Evolutionary conservation across 768 basidiomycete genomes (phyloP).

Genomic region (Porpolomopsis calyptriformis): DNA sequence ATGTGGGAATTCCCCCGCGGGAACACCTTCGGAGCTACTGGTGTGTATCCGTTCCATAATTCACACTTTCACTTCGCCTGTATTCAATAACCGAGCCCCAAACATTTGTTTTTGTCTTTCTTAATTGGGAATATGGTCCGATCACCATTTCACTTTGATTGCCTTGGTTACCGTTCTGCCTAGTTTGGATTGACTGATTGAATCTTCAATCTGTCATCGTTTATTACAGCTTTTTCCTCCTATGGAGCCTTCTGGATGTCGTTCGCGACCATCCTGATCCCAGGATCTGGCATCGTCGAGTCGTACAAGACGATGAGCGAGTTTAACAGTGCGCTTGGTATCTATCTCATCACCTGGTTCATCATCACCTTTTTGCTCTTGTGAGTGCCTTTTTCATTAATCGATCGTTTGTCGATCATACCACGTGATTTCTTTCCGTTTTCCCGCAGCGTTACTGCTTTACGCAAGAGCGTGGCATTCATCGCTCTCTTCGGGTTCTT

Average conservation of each 20-base stretch:
- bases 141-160: no score
- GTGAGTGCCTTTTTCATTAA: conserved; percentile 27
- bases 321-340: conserved; percentile 48
- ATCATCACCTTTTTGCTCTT: conserved; percentile 53
- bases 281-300: conserved; percentile 42
- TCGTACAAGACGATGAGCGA: conserved; percentile 32
- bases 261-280: conserved; percentile 57
- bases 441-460: conserved; percentile 24
- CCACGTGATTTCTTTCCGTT: conserved; percentile 1
- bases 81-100: background rate
- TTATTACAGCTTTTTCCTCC: conserved; percentile 53
- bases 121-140: no score
- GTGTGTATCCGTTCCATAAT: conserved; percentile 25
- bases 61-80: background rate
- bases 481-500: conserved; percentile 29
- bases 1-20: conserved; percentile 66
- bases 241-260: conserved; percentile 80
- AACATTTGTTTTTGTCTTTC: background rate
- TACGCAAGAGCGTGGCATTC: conserved; percentile 32
- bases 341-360: conserved; percentile 60
- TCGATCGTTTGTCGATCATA: background rate
- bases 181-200: no score
- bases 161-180: no score
- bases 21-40: conserved; percentile 57
- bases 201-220: background rate